Evolutionary conservation across 2,329 filamentous ascomycete species (phyloP).

Genomic region (Aspergillus sclerotialis): DNA sequence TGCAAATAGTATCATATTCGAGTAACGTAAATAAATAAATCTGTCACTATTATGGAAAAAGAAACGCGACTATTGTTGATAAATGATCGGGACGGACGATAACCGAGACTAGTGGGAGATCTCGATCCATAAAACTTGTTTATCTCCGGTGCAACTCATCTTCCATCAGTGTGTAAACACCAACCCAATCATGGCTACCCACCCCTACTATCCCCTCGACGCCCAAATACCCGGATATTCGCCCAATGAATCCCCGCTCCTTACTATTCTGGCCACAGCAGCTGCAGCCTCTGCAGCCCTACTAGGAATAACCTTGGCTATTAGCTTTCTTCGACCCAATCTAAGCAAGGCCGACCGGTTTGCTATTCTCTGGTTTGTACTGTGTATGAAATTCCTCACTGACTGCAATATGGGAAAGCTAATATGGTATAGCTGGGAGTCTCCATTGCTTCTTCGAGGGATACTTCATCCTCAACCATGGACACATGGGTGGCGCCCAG

Average conservation of each 20-base stretch:
- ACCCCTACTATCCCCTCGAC: slow-evolving; percentile 67
- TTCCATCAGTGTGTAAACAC: no score
- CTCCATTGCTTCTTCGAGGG: slow-evolving; percentile 80
- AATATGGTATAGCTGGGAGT: slow-evolving; percentile 30
- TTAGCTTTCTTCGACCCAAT: slow-evolving; percentile 47
- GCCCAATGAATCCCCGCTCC: slow-evolving; percentile 57
- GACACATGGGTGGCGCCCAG: slow-evolving; percentile 58
- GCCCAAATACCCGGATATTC: slow-evolving; percentile 57
- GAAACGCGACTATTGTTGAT: no score
- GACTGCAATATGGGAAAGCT: no score
- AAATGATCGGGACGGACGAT: no score
- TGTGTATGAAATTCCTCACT: slow-evolving; percentile 48
- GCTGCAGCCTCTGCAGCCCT: slow-evolving; percentile 49
- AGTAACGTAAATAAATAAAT: no score
- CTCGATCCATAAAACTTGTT: no score
- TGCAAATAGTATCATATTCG: no score
- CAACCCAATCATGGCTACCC: no score
- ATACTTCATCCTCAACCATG: slow-evolving; percentile 69
- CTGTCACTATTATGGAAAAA: no score
- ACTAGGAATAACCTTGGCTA: slow-evolving; percentile 51
- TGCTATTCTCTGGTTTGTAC: slow-evolving; percentile 66
- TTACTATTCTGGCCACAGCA: slow-evolving; percentile 55
- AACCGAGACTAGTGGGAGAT: no score
- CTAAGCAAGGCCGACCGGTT: slow-evolving; percentile 50
- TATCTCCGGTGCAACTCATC: no score